phyloP scores from a whole-genome alignment of 2,329 filamentous ascomycete genomes.

The Huntiella savannae region DNA sequence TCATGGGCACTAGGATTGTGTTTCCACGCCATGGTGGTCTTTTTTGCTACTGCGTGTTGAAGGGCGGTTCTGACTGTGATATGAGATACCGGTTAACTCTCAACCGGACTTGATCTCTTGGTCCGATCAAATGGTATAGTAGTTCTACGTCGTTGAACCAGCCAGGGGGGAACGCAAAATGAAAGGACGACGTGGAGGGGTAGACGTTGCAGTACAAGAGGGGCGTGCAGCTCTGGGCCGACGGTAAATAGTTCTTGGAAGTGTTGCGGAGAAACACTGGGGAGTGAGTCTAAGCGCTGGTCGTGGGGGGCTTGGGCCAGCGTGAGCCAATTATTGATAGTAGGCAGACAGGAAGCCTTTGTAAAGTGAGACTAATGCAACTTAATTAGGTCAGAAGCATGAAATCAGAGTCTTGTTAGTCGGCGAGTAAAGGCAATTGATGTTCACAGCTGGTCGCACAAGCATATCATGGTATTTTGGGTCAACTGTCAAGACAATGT shows the following conservation, averaged over 20 bases:
- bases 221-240: not conserved
- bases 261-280: not conserved
- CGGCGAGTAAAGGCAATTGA: too few relatives aligned
- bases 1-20: not conserved
- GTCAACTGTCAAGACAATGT: too few relatives aligned
- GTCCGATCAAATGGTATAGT: not conserved
- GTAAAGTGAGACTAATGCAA: too few relatives aligned
- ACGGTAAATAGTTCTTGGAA: not conserved
- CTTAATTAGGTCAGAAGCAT: too few relatives aligned
- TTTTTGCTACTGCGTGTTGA: not conserved
- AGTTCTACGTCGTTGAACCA: not conserved
- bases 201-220: not conserved
- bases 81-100: not conserved
- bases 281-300: constrained; percentile 1
- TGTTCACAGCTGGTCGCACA: too few relatives aligned
- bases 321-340: not conserved
- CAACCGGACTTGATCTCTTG: not conserved
- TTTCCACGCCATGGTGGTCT: not conserved
- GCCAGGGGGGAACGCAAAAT: not conserved
- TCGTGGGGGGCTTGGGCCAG: not conserved
- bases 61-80: not conserved
- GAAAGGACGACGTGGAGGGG: not conserved
- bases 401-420: too few relatives aligned
- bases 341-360: too few relatives aligned
- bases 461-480: too few relatives aligned